Evolutionary conservation across 371 early-diverging fungal genomes (phyloP).

Genomic region (Haplosporangium sp.): DNA sequence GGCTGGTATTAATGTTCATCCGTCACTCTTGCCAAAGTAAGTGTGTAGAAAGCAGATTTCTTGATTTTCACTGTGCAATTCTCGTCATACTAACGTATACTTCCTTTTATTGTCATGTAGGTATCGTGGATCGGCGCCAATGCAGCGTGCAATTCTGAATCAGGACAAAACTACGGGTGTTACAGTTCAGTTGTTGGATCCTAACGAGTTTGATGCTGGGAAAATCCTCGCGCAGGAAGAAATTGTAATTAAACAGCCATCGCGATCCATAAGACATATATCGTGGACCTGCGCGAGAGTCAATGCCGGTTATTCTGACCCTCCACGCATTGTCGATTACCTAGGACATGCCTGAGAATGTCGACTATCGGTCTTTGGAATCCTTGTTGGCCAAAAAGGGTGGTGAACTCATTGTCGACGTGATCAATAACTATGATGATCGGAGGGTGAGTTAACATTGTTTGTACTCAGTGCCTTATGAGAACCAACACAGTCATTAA

Average conservation of each 20-base stretch:
- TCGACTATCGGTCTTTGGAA: constrained; percentile 61
- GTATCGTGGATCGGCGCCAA: constrained; percentile 93
- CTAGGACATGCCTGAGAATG: constrained; percentile 58
- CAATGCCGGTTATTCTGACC: too few species aligned
- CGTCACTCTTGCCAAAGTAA: constrained; percentile 41
- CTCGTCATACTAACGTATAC: not conserved
- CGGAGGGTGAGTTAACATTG: constrained; percentile 54
- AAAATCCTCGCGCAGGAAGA: constrained; percentile 78
- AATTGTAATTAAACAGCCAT: constrained; percentile 51
- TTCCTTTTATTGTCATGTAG: constrained; percentile 33
- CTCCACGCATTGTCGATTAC: too few species aligned
- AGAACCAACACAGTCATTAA: not conserved
- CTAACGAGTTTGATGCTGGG: constrained; percentile 87
- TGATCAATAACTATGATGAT: constrained; percentile 68
- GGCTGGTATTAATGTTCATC: constrained; percentile 55
- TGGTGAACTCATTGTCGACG: constrained; percentile 69
- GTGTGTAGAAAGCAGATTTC: constrained; percentile 53
- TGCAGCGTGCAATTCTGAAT: constrained; percentile 87
- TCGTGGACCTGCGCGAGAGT: not conserved
- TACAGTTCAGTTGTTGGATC: constrained; percentile 87
- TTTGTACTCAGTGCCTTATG: not conserved
- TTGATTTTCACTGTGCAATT: constrained; percentile 79
- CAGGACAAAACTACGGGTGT: constrained; percentile 85
- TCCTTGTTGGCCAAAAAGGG: constrained; percentile 72
- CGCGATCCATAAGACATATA: not conserved